Percentiles rank a stretch among this genome's conserved stretches.
Conservation (phyloP, 2,329 filamentous ascomycete species). For the Dactylellina haptotyla region DNA sequence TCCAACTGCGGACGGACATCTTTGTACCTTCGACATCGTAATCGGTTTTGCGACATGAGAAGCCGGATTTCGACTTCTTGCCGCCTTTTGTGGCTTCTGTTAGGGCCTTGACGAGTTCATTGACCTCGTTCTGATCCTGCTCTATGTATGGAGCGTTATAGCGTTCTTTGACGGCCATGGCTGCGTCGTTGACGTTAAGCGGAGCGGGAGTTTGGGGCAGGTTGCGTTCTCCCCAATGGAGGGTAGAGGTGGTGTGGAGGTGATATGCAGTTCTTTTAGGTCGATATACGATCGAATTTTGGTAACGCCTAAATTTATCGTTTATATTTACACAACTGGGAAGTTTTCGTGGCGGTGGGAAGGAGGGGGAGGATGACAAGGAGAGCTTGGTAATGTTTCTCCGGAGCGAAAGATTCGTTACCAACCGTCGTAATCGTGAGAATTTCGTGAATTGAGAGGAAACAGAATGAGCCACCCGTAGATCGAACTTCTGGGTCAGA, state of each 20-base stretch:
- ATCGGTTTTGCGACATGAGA: slow-evolving; percentile 81
- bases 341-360: not conserved
- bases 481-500: slow-evolving; percentile 11
- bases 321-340: too few species aligned
- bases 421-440: slow-evolving; percentile 15
- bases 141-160: slow-evolving; percentile 64
- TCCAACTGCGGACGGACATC: slow-evolving; percentile 86
- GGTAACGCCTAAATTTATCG: slow-evolving; percentile 8
- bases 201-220: slow-evolving; percentile 30
- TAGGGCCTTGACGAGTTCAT: slow-evolving; percentile 72
- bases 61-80: slow-evolving; percentile 68
- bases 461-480: slow-evolving; percentile 7
- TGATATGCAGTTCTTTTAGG: not conserved
- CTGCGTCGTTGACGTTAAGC: slow-evolving; percentile 65
- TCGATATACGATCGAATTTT: not conserved
- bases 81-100: slow-evolving; percentile 63
- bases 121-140: slow-evolving; percentile 76
- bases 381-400: slow-evolving; percentile 1
- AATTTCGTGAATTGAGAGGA: slow-evolving; percentile 8
- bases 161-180: slow-evolving; percentile 66
- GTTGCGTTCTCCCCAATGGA: slow-evolving; percentile 6
- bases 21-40: slow-evolving; percentile 74
- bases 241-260: slow-evolving; percentile 19
- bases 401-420: not conserved
- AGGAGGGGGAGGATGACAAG: not conserved